Evolutionary conservation across 108 stramenopile genomes (phyloP), one percentile per base, ranked within the genome.

Genomic region (Stephanodiscus minutulus): DNA sequence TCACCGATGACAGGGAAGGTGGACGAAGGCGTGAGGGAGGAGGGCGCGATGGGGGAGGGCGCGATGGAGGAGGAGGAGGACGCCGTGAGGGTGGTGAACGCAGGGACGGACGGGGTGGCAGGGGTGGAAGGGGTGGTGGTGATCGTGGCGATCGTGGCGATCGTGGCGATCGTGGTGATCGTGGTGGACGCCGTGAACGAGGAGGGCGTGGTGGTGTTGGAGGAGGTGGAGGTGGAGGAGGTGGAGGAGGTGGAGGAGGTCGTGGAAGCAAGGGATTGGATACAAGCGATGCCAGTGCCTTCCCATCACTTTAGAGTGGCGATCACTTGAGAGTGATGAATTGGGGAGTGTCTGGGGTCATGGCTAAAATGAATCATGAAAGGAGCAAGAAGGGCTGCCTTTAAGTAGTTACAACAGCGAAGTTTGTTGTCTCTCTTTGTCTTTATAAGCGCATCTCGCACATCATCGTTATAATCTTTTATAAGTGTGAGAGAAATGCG

Each of bases 231-330:
- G 82, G 70, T 29, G 53, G 82, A 47, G 70, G 81, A 15, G 59
- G 71, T 28, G 62, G 76, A 3, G 72, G 84, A n/a, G 74, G 79
- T 33, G 60, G 70, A 18, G 61, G 82, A 25, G 70, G 73, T 15
- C 35, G 37, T 28, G 43, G 68, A 37, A 61, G 65, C 12, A 73
- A 44, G 64, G 71, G 71, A 49, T 37, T 91, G 70, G 87, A 89
- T 68, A 77, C 87, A 33, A 52, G 61, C 39, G 88, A 91, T 59
- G 83, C 80, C 48, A 72, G 53, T 61, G 91, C 86, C 50, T 91
- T 91, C 66, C 91, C 91, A 53, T 91, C 91, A 39, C 88, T 89
- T 63, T 72, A 72, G 50, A 61, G 21, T 29, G 36, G 20, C 20
- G 37, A 53, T 53, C 55, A 56, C 28, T 3, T 33, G 13, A 44